phyloP scores from a whole-genome alignment of 345 rosid species.

The Ceriops zippeliana region DNA sequence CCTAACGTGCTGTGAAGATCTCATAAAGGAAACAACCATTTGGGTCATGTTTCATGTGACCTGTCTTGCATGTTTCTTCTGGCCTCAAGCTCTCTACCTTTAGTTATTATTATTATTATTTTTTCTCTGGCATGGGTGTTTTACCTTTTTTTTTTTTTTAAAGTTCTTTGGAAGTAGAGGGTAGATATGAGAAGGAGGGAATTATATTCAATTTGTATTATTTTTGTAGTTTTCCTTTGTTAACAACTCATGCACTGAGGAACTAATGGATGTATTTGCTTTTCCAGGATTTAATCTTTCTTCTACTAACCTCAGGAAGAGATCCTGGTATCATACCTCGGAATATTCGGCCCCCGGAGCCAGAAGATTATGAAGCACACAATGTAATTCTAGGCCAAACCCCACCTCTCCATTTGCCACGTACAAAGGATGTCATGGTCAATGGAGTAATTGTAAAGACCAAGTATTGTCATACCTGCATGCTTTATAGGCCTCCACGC shows the following conservation, averaged over 20 bases:
- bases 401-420: conserved; percentile 53
- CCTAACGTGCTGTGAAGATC: background rate
- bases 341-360: conserved; percentile 69
- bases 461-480: conserved; percentile 92
- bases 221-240: too few relatives aligned
- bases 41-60: background rate
- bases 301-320: conserved; percentile 79
- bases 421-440: conserved; percentile 58
- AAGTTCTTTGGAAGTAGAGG: too few relatives aligned
- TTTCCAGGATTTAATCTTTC: conserved; percentile 67
- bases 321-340: conserved; percentile 96
- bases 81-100: background rate
- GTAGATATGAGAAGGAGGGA: too few relatives aligned
- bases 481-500: conserved; percentile 94
- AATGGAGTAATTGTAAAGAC: conserved; percentile 73
- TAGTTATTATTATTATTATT: background rate
- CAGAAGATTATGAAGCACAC: conserved; percentile 42
- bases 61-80: background rate
- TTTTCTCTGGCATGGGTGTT: background rate
- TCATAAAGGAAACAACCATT: background rate
- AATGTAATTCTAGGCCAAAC: conserved; percentile 44
- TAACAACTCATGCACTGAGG: background rate
- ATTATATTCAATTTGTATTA: too few relatives aligned
- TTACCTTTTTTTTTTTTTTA: background rate
- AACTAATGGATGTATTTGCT: conserved; percentile 22